A percentile compares a stretch with the other conserved stretches of the same genome.
Evolutionary conservation across 1,284 basidiomycete genomes (phyloP).

Genomic region (Rugosomyces carneus): DNA sequence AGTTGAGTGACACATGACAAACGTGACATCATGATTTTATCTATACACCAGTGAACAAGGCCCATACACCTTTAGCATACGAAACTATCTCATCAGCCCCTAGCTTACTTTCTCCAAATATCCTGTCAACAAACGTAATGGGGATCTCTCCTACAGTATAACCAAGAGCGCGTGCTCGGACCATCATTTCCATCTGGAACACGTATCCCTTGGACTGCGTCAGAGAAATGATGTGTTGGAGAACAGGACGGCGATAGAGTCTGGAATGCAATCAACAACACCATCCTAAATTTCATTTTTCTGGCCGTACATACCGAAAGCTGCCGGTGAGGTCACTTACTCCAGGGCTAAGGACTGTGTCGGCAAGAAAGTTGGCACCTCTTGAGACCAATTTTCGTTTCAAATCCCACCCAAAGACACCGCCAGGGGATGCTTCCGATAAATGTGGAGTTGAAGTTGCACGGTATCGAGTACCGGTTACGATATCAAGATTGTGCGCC

Average conservation of each 20-base stretch:
- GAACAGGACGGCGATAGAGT: conserved; percentile 71
- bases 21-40: conserved; percentile 17
- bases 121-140: conserved; percentile 90
- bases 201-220: conserved; percentile 88
- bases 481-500: conserved; percentile 79
- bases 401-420: conserved; percentile 87
- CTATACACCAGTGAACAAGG: conserved; percentile 68
- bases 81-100: conserved; percentile 84
- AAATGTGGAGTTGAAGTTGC: conserved; percentile 47
- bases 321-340: conserved; percentile 85
- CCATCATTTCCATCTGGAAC: conserved; percentile 98
- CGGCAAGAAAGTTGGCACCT: conserved; percentile 84
- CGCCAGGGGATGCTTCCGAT: conserved; percentile 57
- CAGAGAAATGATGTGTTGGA: conserved; percentile 76
- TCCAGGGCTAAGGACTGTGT: conserved; percentile 75
- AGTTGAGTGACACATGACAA: conserved; percentile 15
- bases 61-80: conserved; percentile 86
- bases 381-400: conserved; percentile 81
- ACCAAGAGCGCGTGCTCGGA: conserved; percentile 75
- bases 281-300: neutral
- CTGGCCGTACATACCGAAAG: conserved; percentile 54
- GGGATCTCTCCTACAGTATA: conserved; percentile 87
- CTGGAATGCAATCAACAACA: conserved; percentile 32
- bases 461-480: conserved; percentile 88
- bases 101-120: conserved; percentile 90